Evolutionary conservation across 768 basidiomycete species (phyloP).

Genomic region (Chlorophyllum brunneum): DNA sequence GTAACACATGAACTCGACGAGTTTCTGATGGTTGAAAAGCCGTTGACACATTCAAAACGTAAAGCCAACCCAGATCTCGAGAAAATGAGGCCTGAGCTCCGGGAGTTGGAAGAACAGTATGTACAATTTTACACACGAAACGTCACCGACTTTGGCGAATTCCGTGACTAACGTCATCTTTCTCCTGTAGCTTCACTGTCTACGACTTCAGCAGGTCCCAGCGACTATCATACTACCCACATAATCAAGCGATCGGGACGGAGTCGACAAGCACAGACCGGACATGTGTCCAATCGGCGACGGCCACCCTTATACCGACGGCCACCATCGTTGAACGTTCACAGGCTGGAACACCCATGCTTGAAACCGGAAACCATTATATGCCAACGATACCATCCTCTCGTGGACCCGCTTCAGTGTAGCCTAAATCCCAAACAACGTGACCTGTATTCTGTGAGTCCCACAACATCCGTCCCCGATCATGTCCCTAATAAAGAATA

Average conservation of each 20-base stretch:
- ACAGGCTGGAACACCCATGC: conserved; percentile 39
- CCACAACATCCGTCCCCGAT: not conserved
- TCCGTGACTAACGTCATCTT: not conserved
- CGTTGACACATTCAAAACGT: conserved; percentile 90
- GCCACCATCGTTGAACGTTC: conserved; percentile 48
- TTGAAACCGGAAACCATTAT: conserved; percentile 28
- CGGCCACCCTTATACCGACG: conserved; percentile 39
- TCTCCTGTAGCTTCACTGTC: conserved; percentile 66
- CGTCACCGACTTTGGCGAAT: not conserved
- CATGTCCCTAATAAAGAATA: not conserved
- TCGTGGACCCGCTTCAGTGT: not conserved
- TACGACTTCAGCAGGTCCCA: conserved; percentile 78
- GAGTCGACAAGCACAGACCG: conserved; percentile 39
- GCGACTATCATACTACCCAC: conserved; percentile 84
- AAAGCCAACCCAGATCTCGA: conserved; percentile 84
- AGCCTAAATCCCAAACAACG: too few species aligned
- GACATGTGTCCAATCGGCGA: conserved; percentile 38
- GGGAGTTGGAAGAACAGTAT: conserved; percentile 91
- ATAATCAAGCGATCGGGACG: conserved; percentile 56
- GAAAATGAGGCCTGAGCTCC: conserved; percentile 86
- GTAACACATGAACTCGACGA: conserved; percentile 97
- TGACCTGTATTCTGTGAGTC: conserved; percentile 11
- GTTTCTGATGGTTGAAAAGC: conserved; percentile 95
- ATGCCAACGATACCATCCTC: conserved; percentile 20
- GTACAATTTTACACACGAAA: conserved; percentile 21